Base-by-base conservation (phyloP, 768 basidiomycete genomes). In the Suillus variegatus region DNA sequence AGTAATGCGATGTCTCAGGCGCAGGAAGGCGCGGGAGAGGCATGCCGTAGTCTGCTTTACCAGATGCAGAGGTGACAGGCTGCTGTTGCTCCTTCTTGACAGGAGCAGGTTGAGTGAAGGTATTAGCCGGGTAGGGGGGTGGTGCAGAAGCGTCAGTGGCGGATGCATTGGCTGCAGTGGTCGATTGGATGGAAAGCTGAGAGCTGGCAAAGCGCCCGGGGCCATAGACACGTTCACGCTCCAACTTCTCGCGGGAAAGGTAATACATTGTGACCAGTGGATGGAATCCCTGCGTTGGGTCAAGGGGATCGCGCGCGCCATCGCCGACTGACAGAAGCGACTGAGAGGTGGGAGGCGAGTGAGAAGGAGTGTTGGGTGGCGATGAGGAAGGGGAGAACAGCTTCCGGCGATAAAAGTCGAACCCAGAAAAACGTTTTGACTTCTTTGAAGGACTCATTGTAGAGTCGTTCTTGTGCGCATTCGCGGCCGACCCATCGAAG, bases 221-320 rank as follows among this genome's bases (percentile, higher is more conserved):
- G 0, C 97, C 97, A 76, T 96, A 99, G 8, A 99, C 92, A 61
- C 86, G 85, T 70, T 99, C 97, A 63, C 97, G 83, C 73, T 99
- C 95, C 73, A 95, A 82, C 83, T 98, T 99, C 81, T 99, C 97
- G 62, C 94, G 84, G 6, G 96, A 93, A 22, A 99, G 87, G 80
- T 89, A 98, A 76, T 99, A 99, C 80, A 99, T 98, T 38, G 95
- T 94, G 55, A 99, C 85, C 35, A 99, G 84, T 0, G 95, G 96
- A 75, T 98, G 95, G 81, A 94, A 99, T 1, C 95, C 97, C 62
- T 86, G 82, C 16, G 94, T 97, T 6, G 97, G 96, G 73, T 99
- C 97, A 67, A 81, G 68, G 13, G 83, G 84, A 66, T 89, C 80
- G 65, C 81, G 83, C 62, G 81, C 76, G 14, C 76, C 66, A 75